Evolutionary conservation across 495 filamentous ascomycete species (phyloP).

Genomic region (Hyaloscypha finlandica): DNA sequence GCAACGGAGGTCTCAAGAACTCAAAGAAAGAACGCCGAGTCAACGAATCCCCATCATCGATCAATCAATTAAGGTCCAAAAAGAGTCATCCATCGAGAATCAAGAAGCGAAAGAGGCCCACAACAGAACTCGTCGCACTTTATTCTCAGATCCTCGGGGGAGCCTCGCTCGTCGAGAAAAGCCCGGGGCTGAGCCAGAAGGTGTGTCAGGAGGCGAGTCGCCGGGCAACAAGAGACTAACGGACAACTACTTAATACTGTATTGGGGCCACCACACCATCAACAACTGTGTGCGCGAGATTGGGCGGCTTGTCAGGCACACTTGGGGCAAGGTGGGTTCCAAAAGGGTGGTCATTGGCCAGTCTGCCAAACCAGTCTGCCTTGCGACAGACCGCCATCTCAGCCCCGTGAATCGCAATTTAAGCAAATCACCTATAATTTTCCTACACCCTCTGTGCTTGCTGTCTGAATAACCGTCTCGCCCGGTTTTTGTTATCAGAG

Average conservation of each 20-base stretch:
- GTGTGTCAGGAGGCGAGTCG: slow-evolving; percentile 1
- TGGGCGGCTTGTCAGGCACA: slow-evolving; percentile 2
- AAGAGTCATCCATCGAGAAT: slow-evolving; percentile 10
- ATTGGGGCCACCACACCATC: slow-evolving; percentile 13
- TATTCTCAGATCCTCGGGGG: slow-evolving; percentile 3
- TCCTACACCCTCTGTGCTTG: slow-evolving; percentile 1
- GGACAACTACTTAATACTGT: neutral
- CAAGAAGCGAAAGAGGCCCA: neutral
- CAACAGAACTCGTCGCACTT: neutral
- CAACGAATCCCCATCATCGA: neutral
- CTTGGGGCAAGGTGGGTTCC: neutral
- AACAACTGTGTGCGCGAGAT: slow-evolving; percentile 3
- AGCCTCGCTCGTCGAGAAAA: neutral
- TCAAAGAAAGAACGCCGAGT: neutral
- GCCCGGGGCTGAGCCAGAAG: slow-evolving; percentile 4
- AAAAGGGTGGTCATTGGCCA: slow-evolving; percentile 1
- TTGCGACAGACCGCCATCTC: slow-evolving; percentile 9
- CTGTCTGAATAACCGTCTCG: too few relatives aligned
- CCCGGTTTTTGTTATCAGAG: too few relatives aligned
- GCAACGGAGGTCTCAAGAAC: slow-evolving; percentile 2
- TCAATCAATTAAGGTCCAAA: slow-evolving; percentile 7
- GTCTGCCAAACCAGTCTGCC: slow-evolving; percentile 8
- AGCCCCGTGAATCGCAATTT: slow-evolving; percentile 4
- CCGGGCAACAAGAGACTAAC: too few relatives aligned
- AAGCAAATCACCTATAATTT: slow-evolving; percentile 2